Conservation (phyloP, 1,139 yeast genomes). For the Debaryomyces udenii region DNA sequence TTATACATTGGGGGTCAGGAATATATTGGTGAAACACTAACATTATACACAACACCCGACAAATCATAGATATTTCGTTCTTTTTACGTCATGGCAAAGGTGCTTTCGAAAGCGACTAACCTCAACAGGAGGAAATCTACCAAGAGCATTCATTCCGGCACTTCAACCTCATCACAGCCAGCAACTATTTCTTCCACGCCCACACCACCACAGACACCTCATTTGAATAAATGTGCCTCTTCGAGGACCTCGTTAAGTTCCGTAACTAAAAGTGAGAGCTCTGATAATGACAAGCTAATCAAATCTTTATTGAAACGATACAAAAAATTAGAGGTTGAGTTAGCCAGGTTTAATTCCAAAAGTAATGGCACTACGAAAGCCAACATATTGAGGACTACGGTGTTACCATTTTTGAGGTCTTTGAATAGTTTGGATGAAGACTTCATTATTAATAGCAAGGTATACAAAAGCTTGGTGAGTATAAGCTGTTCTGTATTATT, state of each 20-base stretch:
- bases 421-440: constrained; percentile 29
- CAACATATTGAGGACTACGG: constrained; percentile 63
- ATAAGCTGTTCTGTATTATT: constrained; percentile 45
- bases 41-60: background rate
- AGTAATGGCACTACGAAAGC: constrained; percentile 58
- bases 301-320: constrained; percentile 38
- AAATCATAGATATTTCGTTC: constrained; percentile 3
- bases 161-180: constrained; percentile 16
- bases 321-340: constrained; percentile 48
- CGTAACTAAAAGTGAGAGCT: background rate
- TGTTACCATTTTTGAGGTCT: constrained; percentile 66
- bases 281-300: constrained; percentile 26
- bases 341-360: constrained; percentile 53
- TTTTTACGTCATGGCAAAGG: constrained; percentile 19
- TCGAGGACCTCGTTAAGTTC: background rate
- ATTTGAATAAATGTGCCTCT: background rate
- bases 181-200: constrained; percentile 10
- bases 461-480: constrained; percentile 38
- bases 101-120: constrained; percentile 20
- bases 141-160: constrained; percentile 16
- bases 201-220: constrained; percentile 12
- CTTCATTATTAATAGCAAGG: constrained; percentile 26
- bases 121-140: constrained; percentile 20
- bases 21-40: background rate
- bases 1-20: background rate